Evolutionary conservation across 2,329 filamentous ascomycete genomes (phyloP), one percentile per base, ranked within the genome.

Genomic region (Grosmannia huntii): DNA sequence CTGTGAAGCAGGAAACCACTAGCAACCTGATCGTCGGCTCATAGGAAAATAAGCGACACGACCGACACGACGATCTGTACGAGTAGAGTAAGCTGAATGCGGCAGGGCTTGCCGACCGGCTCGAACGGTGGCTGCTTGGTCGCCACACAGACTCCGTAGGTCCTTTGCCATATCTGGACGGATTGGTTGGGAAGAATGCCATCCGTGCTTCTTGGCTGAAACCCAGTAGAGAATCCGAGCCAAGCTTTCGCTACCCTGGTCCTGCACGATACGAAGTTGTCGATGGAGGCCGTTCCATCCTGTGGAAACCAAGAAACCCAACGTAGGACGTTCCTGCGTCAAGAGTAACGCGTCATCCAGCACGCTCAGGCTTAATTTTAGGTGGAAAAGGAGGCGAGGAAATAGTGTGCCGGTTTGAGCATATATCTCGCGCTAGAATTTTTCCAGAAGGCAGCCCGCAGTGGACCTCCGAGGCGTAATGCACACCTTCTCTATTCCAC

Each of bases 371-470:
- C 41, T 44, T 44, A 44, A 44, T 44, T n/a, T 44, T 44, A n/a
- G 5, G 16, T n/a, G 19, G 41, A 44, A 44, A 44, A 44, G 41
- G 41, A 44, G 41, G 41, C 41, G 41, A 44, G 41, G 19, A 44
- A 44, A 44, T 44, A 44, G 41, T 21, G 41, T n/a, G 41, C 19
- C 41, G 41, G 41, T 44, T 44, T 21, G 41, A 12, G 53, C 36
- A 55, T 33, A 21, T 16, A 49, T 4, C 27, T 9, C n/a, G 21
- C 54, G 54, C 54, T 56, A 56, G 54, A 56, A 56, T 56, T 49
- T 28, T 56, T 56, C 54, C 54, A 56, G 54, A 56, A 56, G 54
- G 28, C 14, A 19, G 21, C 33, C 36, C n/a, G 33, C n/a, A 41
- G 36, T 31, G 52, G 36, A 21, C 33, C 28, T 10, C 12, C 33